phyloP scores from a whole-genome alignment of 805 yeast species.

The Debaryomyces prosopidis region DNA sequence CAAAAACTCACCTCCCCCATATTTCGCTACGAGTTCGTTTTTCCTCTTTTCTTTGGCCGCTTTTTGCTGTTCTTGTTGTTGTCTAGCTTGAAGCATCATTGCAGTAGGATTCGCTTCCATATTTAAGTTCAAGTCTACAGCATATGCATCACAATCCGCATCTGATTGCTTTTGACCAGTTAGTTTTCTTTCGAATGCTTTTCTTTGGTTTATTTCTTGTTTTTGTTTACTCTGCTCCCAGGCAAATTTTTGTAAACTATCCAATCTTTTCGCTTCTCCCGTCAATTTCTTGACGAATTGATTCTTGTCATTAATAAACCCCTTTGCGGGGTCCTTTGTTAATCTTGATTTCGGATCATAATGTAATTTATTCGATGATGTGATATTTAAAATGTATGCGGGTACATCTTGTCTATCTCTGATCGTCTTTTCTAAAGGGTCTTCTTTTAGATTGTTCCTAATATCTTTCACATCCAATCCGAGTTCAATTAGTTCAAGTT shows the following conservation, averaged over 20 bases:
- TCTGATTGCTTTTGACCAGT: constrained; percentile 1
- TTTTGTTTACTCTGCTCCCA: constrained; percentile 28
- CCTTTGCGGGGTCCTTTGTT: constrained; percentile 25
- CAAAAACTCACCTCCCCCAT: constrained; percentile 11
- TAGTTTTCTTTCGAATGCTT: constrained; percentile 8
- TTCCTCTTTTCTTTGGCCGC: constrained; percentile 6
- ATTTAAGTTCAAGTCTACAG: constrained; percentile 25
- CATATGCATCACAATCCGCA: constrained; percentile 4
- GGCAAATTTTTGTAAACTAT: constrained; percentile 32
- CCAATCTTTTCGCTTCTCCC: constrained; percentile 20
- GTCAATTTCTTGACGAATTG: constrained; percentile 52
- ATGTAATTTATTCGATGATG: constrained; percentile 34
- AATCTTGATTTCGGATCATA: constrained; percentile 57
- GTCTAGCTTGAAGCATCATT: constrained; percentile 27
- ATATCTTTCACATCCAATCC: constrained; percentile 28
- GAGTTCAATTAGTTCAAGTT: constrained; percentile 39
- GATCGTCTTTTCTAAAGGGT: constrained; percentile 44
- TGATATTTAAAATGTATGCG: constrained; percentile 52
- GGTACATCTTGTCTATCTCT: constrained; percentile 79
- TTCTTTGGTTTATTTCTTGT: constrained; percentile 9
- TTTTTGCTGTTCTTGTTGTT: constrained; percentile 18
- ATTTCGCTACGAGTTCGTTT: constrained; percentile 14
- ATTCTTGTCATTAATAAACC: constrained; percentile 37
- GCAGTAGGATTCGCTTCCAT: constrained; percentile 40
- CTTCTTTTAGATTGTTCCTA: constrained; percentile 24